Conservation (phyloP, 345 rosid genomes). For the Populus euphratica region DNA sequence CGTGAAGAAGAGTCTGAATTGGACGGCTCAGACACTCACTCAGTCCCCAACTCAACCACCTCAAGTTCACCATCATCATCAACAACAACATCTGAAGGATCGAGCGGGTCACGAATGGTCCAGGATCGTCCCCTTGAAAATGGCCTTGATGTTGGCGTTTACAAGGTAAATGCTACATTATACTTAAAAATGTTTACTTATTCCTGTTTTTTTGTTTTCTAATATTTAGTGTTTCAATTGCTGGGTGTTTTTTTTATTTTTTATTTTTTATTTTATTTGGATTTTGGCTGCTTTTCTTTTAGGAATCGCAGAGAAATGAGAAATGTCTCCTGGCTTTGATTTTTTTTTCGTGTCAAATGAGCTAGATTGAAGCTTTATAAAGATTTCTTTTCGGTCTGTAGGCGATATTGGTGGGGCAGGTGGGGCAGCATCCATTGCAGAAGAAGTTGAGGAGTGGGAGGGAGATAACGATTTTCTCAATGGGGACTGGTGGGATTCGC, state of each 20-base stretch:
- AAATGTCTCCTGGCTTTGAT: neutral
- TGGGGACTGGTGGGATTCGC: conserved; percentile 85
- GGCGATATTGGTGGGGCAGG: conserved; percentile 94
- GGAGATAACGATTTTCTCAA: conserved; percentile 52
- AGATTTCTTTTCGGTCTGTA: conserved; percentile 19
- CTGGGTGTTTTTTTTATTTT: neutral
- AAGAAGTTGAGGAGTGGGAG: conserved; percentile 69
- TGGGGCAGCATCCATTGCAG: conserved; percentile 73
- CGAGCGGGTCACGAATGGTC: conserved; percentile 27
- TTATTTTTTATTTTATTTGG: neutral
- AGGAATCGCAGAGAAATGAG: neutral
- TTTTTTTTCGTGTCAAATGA: neutral
- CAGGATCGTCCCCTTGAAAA: conserved; percentile 61
- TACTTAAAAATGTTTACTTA: neutral
- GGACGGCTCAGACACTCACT: conserved; percentile 40
- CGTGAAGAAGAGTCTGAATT: conserved; percentile 6
- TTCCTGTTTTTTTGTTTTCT: neutral
- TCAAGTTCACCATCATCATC: conserved; percentile 7
- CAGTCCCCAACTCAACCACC: conserved; percentile 14
- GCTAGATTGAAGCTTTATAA: neutral
- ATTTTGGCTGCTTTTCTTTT: neutral
- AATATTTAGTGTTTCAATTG: neutral
- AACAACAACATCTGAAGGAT: conserved; percentile 4
- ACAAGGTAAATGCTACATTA: conserved; percentile 42
- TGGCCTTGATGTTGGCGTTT: conserved; percentile 75